Conservation (phyloP, 2,329 filamentous ascomycete genomes). For the Aspergillus felis region DNA sequence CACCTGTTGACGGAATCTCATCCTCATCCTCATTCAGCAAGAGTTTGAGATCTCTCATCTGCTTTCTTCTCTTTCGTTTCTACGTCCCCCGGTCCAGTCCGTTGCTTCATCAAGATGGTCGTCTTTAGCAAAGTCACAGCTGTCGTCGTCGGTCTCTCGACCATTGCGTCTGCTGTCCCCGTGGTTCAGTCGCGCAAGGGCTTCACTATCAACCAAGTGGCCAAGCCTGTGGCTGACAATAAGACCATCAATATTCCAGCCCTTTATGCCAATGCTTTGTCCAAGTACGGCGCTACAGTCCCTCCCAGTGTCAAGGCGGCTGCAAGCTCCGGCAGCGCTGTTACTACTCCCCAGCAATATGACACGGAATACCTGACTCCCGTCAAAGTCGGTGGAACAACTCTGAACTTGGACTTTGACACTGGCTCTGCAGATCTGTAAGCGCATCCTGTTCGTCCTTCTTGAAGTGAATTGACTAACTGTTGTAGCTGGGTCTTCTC, state of each 20-base stretch:
- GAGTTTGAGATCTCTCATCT: slow-evolving; percentile 4
- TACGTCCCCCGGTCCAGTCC: neutral
- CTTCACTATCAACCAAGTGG: slow-evolving; percentile 31
- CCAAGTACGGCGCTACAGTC: slow-evolving; percentile 29
- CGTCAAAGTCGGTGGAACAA: slow-evolving; percentile 61
- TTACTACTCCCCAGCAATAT: slow-evolving; percentile 45
- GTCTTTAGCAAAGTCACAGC: slow-evolving; percentile 30
- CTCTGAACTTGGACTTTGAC: slow-evolving; percentile 65
- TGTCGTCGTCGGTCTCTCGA: slow-evolving; percentile 24
- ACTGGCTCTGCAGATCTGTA: slow-evolving; percentile 67
- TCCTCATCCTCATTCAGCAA: slow-evolving; percentile 12
- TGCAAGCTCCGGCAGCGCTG: slow-evolving; percentile 29
- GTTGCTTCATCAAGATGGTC: slow-evolving; percentile 27
- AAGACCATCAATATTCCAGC: slow-evolving; percentile 26
- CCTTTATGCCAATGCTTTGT: slow-evolving; percentile 25
- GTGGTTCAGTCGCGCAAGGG: slow-evolving; percentile 20
- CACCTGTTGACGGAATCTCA: slow-evolving; percentile 8
- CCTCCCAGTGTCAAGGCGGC: slow-evolving; percentile 28
- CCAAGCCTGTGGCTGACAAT: slow-evolving; percentile 14
- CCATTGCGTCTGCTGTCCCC: slow-evolving; percentile 27
- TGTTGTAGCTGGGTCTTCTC: slow-evolving; percentile 62
- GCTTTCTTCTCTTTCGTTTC: slow-evolving; percentile 9
- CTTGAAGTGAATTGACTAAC: slow-evolving; percentile 6
- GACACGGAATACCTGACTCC: slow-evolving; percentile 60
- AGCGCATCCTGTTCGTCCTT: slow-evolving; percentile 24